Percentiles rank a stretch among this genome's conserved stretches.
These are phyloP conservation scores for Brassica napus DNA, from an alignment of 345 rosid species.

Conservation along the genomic window DNA sequence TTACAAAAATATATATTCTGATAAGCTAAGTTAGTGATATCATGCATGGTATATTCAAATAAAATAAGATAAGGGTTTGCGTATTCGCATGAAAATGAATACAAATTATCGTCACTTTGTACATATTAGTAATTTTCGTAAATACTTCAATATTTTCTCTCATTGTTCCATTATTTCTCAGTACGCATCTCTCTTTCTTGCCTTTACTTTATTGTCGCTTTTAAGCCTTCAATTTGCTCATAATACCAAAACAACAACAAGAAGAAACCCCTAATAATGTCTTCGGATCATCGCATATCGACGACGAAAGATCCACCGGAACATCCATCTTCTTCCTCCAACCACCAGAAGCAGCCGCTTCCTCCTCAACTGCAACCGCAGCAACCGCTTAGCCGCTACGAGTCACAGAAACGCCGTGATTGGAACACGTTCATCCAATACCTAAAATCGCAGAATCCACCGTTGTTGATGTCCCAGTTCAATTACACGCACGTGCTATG, in stretches of 20 bases:
- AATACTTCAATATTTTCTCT: not conserved
- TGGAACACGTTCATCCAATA: constrained; percentile 95
- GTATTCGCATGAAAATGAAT: not conserved
- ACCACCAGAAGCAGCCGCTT: constrained; percentile 24
- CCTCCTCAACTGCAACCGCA: constrained; percentile 26
- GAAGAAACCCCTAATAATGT: constrained; percentile 18
- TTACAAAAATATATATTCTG: not conserved
- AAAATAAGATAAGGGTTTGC: not conserved
- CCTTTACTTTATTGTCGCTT: not conserved
- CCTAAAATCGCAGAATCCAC: constrained; percentile 77
- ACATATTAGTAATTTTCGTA: not conserved
- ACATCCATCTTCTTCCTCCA: constrained; percentile 32
- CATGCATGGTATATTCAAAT: not conserved
- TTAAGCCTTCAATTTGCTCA: not conserved
- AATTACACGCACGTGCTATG: constrained; percentile 78
- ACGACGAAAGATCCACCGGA: constrained; percentile 39
- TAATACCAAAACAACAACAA: constrained; percentile 16
- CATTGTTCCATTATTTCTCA: not conserved
- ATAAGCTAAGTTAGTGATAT: not conserved
- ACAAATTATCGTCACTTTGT: not conserved
- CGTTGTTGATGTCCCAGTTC: constrained; percentile 67
- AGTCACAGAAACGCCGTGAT: constrained; percentile 86
- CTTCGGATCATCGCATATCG: constrained; percentile 31
- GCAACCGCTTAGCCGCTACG: constrained; percentile 67
- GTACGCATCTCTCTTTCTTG: not conserved